Conservation (phyloP, 305 asterid species). For the Salvia sclarea region DNA sequence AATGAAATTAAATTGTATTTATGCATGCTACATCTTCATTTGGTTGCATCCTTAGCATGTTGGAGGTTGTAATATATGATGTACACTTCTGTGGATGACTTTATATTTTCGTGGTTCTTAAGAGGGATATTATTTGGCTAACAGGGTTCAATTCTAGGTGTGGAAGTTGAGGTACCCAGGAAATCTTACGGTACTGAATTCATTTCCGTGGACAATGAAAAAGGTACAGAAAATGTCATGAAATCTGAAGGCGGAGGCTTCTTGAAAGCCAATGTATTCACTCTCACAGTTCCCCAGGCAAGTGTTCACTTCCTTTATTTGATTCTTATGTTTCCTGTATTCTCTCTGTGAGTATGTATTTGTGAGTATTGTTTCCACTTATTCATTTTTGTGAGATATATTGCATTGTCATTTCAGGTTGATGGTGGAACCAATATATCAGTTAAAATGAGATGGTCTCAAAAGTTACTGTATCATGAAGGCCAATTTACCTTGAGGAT, state of each 20-base stretch:
- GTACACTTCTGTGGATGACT: conserved; percentile 11
- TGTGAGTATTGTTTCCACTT: not conserved
- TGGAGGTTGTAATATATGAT: conserved; percentile 16
- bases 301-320: conserved; percentile 23
- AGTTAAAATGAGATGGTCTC: conserved; percentile 84
- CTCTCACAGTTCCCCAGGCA: conserved; percentile 78
- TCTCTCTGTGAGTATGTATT: not conserved
- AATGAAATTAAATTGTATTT: not conserved
- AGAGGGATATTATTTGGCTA: conserved; percentile 80
- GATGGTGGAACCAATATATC: conserved; percentile 86
- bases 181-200: conserved; percentile 61
- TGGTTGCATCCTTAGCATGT: conserved; percentile 6
- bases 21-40: not conserved
- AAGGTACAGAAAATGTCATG: conserved; percentile 40
- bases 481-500: conserved; percentile 68
- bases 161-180: conserved; percentile 81
- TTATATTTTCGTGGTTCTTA: conserved; percentile 44
- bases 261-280: conserved; percentile 66
- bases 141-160: conserved; percentile 99
- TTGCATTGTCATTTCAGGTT: conserved; percentile 48
- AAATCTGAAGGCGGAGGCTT: conserved; percentile 62
- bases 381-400: conserved; percentile 4
- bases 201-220: conserved; percentile 41
- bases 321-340: conserved; percentile 6
- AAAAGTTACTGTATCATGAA: conserved; percentile 58